A percentile compares a stretch with the other conserved stretches of the same genome.
Conservation (phyloP, 1,139 yeast genomes). For the Debaryomycetaceae sp. region DNA sequence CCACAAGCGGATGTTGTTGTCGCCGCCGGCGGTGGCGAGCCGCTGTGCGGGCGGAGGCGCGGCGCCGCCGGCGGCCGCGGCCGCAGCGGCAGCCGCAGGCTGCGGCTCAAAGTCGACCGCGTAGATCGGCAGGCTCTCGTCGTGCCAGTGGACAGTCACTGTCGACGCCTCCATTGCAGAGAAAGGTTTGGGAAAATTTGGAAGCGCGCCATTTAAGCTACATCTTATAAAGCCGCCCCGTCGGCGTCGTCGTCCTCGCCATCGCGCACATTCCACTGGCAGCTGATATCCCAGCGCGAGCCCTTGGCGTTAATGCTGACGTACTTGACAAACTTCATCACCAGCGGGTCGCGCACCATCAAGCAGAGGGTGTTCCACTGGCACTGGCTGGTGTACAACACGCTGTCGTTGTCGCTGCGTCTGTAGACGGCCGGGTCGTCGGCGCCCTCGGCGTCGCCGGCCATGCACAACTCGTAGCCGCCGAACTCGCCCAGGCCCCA, state of each 20-base stretch:
- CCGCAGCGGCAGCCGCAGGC: constrained; percentile 7
- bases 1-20: constrained; percentile 80
- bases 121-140: constrained; percentile 77
- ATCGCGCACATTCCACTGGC: constrained; percentile 69
- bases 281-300: constrained; percentile 85
- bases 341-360: constrained; percentile 78
- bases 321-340: constrained; percentile 86
- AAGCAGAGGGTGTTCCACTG: constrained; percentile 76
- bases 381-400: constrained; percentile 76
- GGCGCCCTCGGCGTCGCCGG: constrained; percentile 42
- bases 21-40: constrained; percentile 92
- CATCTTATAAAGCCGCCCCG: too few species aligned
- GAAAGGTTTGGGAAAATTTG: too few species aligned
- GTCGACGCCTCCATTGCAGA: constrained; percentile 52
- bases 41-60: constrained; percentile 28
- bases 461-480: constrained; percentile 91
- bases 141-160: constrained; percentile 77
- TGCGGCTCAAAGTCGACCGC: constrained; percentile 75
- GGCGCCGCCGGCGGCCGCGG: constrained; percentile 11
- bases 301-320: constrained; percentile 87
- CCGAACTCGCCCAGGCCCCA: constrained; percentile 90
- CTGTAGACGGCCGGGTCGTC: constrained; percentile 58
- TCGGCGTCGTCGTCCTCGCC: constrained; percentile 20
- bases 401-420: constrained; percentile 70
- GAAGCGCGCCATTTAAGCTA: too few species aligned